Evolutionary conservation across 2,329 filamentous ascomycete species (phyloP).

Genomic region (Albifimbria verrucaria): DNA sequence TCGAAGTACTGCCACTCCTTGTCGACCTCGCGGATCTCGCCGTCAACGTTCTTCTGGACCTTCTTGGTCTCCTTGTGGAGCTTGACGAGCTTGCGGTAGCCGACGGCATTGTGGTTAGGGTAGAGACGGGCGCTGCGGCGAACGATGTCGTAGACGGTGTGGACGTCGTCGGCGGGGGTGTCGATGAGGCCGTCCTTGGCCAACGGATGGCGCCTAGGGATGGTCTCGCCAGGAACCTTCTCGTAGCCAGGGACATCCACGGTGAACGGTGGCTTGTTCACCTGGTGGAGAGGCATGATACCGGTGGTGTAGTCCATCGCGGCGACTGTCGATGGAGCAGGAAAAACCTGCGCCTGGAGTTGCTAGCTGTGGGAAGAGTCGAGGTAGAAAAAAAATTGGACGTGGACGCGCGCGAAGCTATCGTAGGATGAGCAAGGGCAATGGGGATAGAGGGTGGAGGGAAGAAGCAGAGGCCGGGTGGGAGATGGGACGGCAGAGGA

Average conservation of each 20-base stretch:
- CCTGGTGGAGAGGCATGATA: constrained; percentile 51
- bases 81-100: constrained; percentile 69
- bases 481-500: not conserved
- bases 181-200: constrained; percentile 68
- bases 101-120: constrained; percentile 63
- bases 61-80: constrained; percentile 84
- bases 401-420: no score
- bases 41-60: constrained; percentile 83
- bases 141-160: constrained; percentile 78
- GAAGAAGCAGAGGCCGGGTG: not conserved
- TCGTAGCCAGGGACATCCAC: constrained; percentile 67
- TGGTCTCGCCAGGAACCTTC: constrained; percentile 75
- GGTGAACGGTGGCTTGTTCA: constrained; percentile 71
- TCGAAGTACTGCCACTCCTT: constrained; percentile 93
- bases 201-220: constrained; percentile 70
- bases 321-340: constrained; percentile 2
- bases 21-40: constrained; percentile 73
- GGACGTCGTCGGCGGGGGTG: constrained; percentile 64
- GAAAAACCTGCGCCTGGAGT: not conserved
- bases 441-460: no score
- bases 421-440: no score
- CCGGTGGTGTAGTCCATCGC: constrained; percentile 36
- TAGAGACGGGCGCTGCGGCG: constrained; percentile 62
- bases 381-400: no score
- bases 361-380: not conserved